Evolutionary conservation across 805 yeast genomes (phyloP).

Genomic region (Metschnikowia drakensbergensis): DNA sequence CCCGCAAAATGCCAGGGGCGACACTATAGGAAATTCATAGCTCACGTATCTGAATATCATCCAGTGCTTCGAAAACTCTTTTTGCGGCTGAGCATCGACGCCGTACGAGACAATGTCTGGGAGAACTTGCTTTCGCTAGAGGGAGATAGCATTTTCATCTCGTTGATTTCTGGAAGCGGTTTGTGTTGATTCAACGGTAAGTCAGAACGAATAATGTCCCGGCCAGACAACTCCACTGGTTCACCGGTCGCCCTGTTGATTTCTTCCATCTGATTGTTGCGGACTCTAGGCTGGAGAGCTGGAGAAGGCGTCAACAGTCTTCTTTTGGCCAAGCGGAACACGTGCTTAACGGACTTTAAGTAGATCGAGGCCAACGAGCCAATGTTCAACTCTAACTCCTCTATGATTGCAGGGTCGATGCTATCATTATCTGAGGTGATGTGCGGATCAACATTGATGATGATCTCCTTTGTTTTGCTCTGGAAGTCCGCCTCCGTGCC

Average conservation of each 20-base stretch:
- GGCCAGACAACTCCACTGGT: constrained; percentile 7
- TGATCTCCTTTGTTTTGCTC: constrained; percentile 41
- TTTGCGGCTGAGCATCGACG: constrained; percentile 26
- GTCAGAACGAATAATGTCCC: neutral
- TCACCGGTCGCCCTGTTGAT: constrained; percentile 13
- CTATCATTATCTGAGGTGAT: constrained; percentile 66
- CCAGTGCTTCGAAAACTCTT: constrained; percentile 11
- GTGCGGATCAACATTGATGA: constrained; percentile 57
- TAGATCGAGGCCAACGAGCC: constrained; percentile 84
- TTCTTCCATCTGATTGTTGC: neutral
- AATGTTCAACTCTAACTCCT: constrained; percentile 76
- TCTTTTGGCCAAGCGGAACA: constrained; percentile 62
- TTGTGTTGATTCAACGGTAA: constrained; percentile 3
- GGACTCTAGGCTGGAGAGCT: constrained; percentile 29
- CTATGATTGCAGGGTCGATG: constrained; percentile 64
- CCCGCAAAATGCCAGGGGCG: neutral
- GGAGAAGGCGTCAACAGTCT: constrained; percentile 48
- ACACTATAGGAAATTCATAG: too few species aligned
- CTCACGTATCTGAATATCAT: neutral
- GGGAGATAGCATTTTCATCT: neutral
- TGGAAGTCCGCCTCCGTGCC: constrained; percentile 40
- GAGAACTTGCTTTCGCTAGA: constrained; percentile 18
- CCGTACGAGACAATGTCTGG: constrained; percentile 31
- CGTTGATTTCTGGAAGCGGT: constrained; percentile 11
- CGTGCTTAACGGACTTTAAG: constrained; percentile 76